Conservation (phyloP, 140 eudicot genomes). For the Bidens hawaiensis region DNA sequence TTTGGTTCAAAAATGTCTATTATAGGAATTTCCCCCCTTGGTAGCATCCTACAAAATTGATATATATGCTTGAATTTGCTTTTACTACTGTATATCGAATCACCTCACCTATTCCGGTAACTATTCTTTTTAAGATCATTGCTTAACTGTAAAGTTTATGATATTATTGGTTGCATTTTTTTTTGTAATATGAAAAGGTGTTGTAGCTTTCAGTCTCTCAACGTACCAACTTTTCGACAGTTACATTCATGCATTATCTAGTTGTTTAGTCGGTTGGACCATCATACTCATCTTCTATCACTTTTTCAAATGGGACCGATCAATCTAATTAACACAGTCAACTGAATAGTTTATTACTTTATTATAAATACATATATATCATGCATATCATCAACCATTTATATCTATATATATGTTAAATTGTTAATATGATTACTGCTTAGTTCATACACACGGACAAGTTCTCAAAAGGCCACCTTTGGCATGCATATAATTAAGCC, state of each 20-base stretch:
- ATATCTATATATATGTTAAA: too few species aligned
- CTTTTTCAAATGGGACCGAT: conserved; percentile 23
- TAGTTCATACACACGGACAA: background rate
- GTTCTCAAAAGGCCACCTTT: background rate
- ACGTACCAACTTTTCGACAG: conserved; percentile 24
- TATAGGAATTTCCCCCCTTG: too few species aligned
- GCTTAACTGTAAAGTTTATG: conserved; percentile 25
- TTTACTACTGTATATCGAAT: too few species aligned
- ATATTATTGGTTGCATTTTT: background rate
- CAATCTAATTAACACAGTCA: conserved; percentile 6
- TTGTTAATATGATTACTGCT: background rate
- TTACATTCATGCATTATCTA: conserved; percentile 29
- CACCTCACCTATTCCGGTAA: too few species aligned
- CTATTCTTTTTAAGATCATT: too few species aligned
- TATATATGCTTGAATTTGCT: too few species aligned
- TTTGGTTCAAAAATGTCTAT: too few species aligned
- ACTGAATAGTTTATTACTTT: background rate
- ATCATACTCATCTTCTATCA: conserved; percentile 28
- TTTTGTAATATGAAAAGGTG: conserved; percentile 16
- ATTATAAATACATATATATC: background rate
- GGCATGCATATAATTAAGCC: background rate
- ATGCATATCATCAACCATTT: background rate
- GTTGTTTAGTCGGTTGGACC: conserved; percentile 32
- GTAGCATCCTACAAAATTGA: too few species aligned
- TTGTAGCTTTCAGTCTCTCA: conserved; percentile 24